Evolutionary conservation across 2,329 filamentous ascomycete genomes (phyloP), one percentile per base, ranked within the genome.

Genomic region (Fusarium anguioides): DNA sequence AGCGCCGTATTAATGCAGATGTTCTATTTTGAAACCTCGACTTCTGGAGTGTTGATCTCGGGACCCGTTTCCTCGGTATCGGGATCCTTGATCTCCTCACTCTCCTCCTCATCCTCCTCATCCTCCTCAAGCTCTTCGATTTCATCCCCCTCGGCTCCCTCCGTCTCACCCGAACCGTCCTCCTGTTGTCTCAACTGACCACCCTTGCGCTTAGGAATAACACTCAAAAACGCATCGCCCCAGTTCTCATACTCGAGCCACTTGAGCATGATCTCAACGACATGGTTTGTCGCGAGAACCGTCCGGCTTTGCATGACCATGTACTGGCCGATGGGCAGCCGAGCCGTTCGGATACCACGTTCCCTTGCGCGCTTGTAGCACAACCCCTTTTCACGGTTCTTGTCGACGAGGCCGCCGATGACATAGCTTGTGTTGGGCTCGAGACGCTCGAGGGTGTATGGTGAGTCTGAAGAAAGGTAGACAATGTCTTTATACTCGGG

Each of bases 211-310:
- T 93, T 94, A 0, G 96, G 96, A 70, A 99, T 94, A 5, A 96
- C 93, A 48, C 87, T 85, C 79, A 94, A 81, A 76, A 99, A 99
- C 0, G 96, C 94, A 74, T 91, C 84, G 2, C 91, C 94, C 96
- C 96, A 99, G 76, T 98, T 91, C 4, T 92, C 92, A 46, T 87
- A 88, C 78, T 97, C 93, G 53, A 99, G 79, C 94, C 94, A 99
- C 68, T 89, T 89, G 42, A 97, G 81, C 93, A 99, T 97, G 65
- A 99, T 98, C 79, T 98, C 95, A 44, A 96, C 87, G 2, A 99
- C 96, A 75, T 99, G 96, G 75, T 98, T 99, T 9, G 95, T 97
- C 5, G 95, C 90, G 57, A 99, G 81, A 6, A 99, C 92, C 71
- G 91, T 88, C 29, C 96, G 88, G 72, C 91, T 94, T 55, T 90